Conservation (phyloP, 73 alveolate species). For the Blepharisma japonicum region DNA sequence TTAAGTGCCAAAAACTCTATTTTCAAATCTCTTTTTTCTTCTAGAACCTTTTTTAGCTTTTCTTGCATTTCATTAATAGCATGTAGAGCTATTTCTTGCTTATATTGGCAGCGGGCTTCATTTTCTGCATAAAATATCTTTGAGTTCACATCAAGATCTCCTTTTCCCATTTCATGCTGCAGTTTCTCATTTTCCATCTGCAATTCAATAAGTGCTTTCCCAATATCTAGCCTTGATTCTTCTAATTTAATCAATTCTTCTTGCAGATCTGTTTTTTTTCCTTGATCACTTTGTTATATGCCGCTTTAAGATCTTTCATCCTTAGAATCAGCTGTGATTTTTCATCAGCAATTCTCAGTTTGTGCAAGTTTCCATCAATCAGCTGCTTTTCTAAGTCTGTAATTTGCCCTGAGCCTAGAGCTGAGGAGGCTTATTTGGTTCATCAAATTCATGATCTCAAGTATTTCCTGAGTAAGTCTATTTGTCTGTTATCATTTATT, state of each 20-base stretch:
- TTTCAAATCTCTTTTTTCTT: conserved; percentile 76
- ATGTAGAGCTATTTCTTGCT: conserved; percentile 72
- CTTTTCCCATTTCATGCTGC: conserved; percentile 45
- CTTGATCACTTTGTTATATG: conserved; percentile 54
- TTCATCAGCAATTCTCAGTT: conserved; percentile 56
- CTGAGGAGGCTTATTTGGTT: background rate
- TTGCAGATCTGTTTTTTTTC: conserved; percentile 56
- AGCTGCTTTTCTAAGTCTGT: conserved; percentile 66
- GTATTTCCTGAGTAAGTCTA: conserved; percentile 82
- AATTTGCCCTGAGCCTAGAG: conserved; percentile 56
- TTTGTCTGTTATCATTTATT: conserved; percentile 76
- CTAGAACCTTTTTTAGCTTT: conserved; percentile 59
- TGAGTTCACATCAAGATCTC: conserved; percentile 75
- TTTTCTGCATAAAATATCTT: conserved; percentile 85
- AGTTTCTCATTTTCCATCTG: conserved; percentile 57
- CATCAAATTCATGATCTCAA: conserved; percentile 49
- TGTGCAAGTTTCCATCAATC: conserved; percentile 54
- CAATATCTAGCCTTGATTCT: conserved; percentile 55
- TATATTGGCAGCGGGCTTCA: conserved; percentile 81
- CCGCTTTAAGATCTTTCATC: conserved; percentile 59
- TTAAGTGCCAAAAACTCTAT: conserved; percentile 89
- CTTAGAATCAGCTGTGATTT: conserved; percentile 40
- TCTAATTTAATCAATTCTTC: conserved; percentile 54
- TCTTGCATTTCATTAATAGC: conserved; percentile 66
- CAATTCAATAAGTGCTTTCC: conserved; percentile 60